Evolutionary conservation across 495 filamentous ascomycete genomes (phyloP).

Genomic region (Hypoxylon trugodes): DNA sequence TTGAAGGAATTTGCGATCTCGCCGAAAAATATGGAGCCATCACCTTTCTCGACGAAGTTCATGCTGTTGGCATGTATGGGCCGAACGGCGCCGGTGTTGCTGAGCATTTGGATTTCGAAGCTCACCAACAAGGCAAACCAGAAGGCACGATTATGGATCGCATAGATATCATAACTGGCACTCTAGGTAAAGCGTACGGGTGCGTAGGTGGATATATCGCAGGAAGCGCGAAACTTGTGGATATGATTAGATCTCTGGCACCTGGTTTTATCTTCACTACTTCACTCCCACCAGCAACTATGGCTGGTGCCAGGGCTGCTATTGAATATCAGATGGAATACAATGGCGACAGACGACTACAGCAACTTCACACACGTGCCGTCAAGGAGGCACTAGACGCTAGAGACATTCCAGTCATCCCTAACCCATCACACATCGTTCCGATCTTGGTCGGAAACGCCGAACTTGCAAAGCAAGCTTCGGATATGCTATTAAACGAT

Average conservation of each 20-base stretch:
- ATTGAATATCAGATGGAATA: constrained; percentile 90
- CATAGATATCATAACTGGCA: constrained; percentile 96
- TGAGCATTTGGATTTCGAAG: constrained; percentile 95
- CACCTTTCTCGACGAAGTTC: constrained; percentile 97
- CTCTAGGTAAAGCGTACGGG: constrained; percentile 96
- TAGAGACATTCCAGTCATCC: constrained; percentile 94
- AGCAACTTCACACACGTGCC: constrained; percentile 93
- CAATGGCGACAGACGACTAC: constrained; percentile 83
- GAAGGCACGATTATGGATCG: constrained; percentile 92
- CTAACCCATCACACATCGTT: constrained; percentile 95
- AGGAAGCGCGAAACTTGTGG: constrained; percentile 85
- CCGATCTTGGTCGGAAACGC: constrained; percentile 94
- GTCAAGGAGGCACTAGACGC: constrained; percentile 82
- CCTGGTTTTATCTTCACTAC: constrained; percentile 99
- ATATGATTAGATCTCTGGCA: constrained; percentile 94
- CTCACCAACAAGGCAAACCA: constrained; percentile 70
- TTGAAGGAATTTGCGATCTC: constrained; percentile 92
- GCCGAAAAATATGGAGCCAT: constrained; percentile 97
- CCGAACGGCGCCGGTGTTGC: constrained; percentile 95
- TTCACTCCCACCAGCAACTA: constrained; percentile 91
- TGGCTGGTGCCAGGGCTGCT: constrained; percentile 91
- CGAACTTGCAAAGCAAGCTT: constrained; percentile 89
- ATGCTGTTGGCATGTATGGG: constrained; percentile 99
- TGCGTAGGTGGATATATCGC: constrained; percentile 98
- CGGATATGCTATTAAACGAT: constrained; percentile 84